phyloP scores from a whole-genome alignment of 352 stramenopile species.

The Thalassiosira mediterranea region DNA sequence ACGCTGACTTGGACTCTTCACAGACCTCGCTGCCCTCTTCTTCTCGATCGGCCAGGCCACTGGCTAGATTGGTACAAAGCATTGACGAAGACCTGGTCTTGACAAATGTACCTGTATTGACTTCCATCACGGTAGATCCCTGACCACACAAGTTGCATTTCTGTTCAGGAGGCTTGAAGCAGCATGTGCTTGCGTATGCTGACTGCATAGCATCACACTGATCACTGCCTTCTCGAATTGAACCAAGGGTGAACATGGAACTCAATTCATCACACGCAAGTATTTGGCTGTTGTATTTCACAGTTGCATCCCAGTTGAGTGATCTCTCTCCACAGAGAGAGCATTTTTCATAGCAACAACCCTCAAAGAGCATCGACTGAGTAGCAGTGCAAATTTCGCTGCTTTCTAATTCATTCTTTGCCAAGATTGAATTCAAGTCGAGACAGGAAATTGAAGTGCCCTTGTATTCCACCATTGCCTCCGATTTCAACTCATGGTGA shows the following conservation, averaged over 20 bases:
- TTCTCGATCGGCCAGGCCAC: slow-evolving; percentile 44
- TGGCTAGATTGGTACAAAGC: slow-evolving; percentile 42
- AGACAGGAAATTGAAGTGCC: slow-evolving; percentile 54
- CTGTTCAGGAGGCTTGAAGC: slow-evolving; percentile 52
- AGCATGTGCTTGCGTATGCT: slow-evolving; percentile 50
- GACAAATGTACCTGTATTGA: slow-evolving; percentile 54
- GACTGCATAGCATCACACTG: slow-evolving; percentile 52
- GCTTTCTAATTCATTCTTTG: slow-evolving; percentile 44
- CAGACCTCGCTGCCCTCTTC: slow-evolving; percentile 56
- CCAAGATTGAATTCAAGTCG: slow-evolving; percentile 57
- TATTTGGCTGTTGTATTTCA: slow-evolving; percentile 55
- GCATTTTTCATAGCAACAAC: slow-evolving; percentile 69
- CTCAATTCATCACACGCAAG: slow-evolving; percentile 52
- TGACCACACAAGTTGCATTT: slow-evolving; percentile 49
- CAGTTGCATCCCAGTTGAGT: slow-evolving; percentile 50
- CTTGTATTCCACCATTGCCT: slow-evolving; percentile 55
- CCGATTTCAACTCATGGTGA: slow-evolving; percentile 51
- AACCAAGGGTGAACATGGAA: slow-evolving; percentile 49
- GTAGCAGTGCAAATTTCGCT: slow-evolving; percentile 55
- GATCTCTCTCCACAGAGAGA: slow-evolving; percentile 45
- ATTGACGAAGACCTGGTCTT: slow-evolving; percentile 46
- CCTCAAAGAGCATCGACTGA: slow-evolving; percentile 47
- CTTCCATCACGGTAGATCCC: slow-evolving; percentile 13
- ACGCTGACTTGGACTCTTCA: slow-evolving; percentile 42
- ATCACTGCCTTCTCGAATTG: slow-evolving; percentile 26